A percentile compares a stretch with the other conserved stretches of the same genome.
Conservation (phyloP, 163 green algal species). For the Coccomyxa subellipsoidea region DNA sequence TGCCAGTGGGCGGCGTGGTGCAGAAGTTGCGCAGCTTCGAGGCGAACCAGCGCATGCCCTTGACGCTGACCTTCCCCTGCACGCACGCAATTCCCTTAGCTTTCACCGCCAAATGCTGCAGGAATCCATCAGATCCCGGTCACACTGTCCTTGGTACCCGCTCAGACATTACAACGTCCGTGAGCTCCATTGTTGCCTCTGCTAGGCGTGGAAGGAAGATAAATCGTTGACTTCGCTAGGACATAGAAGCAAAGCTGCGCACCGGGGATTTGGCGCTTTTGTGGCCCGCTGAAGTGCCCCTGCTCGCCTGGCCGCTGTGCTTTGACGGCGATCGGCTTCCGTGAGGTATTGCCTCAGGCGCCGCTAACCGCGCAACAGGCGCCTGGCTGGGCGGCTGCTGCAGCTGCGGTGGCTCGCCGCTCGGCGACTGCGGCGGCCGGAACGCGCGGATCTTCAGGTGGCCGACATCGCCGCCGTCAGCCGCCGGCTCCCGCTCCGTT, state of each 20-base stretch:
- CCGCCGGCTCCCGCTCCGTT: not conserved
- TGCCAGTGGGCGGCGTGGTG: not conserved
- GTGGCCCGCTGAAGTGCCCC: too few relatives aligned
- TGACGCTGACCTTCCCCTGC: not conserved
- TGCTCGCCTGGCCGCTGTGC: too few relatives aligned
- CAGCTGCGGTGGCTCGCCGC: not conserved
- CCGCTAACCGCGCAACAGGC: not conserved
- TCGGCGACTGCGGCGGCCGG: not conserved
- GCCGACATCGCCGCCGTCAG: not conserved
- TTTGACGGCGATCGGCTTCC: too few relatives aligned
- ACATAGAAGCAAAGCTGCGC: too few relatives aligned
- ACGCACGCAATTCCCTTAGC: not conserved
- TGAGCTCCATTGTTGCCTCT: too few relatives aligned
- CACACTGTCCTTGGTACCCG: too few relatives aligned
- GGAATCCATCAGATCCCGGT: too few relatives aligned
- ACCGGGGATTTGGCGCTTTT: too few relatives aligned
- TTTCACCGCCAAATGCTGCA: not conserved
- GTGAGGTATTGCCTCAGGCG: too few relatives aligned
- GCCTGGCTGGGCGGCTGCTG: not conserved
- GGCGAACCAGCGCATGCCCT: not conserved
- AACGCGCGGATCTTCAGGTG: not conserved
- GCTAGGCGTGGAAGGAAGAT: too few relatives aligned
- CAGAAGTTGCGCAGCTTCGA: not conserved
- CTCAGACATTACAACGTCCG: too few relatives aligned
- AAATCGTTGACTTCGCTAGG: too few relatives aligned